Evolutionary conservation across 2,329 filamentous ascomycete species (phyloP).

Genomic region (Penicillium hesseltinei): DNA sequence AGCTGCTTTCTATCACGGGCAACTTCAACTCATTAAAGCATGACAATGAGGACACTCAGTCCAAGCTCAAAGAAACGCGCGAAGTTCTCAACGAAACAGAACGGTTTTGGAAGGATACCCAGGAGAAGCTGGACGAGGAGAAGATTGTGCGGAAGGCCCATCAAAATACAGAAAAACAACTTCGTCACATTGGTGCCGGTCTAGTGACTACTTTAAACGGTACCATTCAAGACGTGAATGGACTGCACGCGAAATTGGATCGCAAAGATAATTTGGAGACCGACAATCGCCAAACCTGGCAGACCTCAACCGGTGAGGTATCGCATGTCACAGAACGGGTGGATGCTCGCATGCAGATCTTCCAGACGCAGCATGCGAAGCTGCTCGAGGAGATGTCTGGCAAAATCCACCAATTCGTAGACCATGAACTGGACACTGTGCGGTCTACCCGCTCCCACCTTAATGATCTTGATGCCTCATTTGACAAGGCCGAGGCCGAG

Average conservation of each 20-base stretch:
- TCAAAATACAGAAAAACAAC: slow-evolving; percentile 74
- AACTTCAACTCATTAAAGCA: slow-evolving; percentile 87
- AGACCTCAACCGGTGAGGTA: slow-evolving; percentile 71
- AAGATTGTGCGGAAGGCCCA: slow-evolving; percentile 77
- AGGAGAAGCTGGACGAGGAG: slow-evolving; percentile 75
- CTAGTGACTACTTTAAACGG: slow-evolving; percentile 74
- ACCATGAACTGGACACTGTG: slow-evolving; percentile 70
- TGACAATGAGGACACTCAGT: slow-evolving; percentile 75
- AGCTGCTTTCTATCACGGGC: slow-evolving; percentile 80
- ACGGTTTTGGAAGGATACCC: slow-evolving; percentile 73
- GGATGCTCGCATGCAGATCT: slow-evolving; percentile 69
- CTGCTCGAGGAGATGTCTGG: slow-evolving; percentile 66
- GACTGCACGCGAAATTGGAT: slow-evolving; percentile 80
- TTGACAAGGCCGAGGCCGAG: slow-evolving; percentile 66
- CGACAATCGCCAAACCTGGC: slow-evolving; percentile 77
- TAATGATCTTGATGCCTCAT: slow-evolving; percentile 64
- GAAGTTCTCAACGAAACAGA: slow-evolving; percentile 84
- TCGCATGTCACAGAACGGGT: slow-evolving; percentile 72
- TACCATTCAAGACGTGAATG: slow-evolving; percentile 76
- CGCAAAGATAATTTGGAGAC: slow-evolving; percentile 80
- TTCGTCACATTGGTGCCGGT: slow-evolving; percentile 69
- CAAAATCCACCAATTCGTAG: slow-evolving; percentile 75
- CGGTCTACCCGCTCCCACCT: slow-evolving; percentile 68
- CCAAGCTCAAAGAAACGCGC: slow-evolving; percentile 74
- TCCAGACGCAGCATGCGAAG: slow-evolving; percentile 69